Conservation (phyloP, 306 rosid species). For the Prinsepia uniflora region DNA sequence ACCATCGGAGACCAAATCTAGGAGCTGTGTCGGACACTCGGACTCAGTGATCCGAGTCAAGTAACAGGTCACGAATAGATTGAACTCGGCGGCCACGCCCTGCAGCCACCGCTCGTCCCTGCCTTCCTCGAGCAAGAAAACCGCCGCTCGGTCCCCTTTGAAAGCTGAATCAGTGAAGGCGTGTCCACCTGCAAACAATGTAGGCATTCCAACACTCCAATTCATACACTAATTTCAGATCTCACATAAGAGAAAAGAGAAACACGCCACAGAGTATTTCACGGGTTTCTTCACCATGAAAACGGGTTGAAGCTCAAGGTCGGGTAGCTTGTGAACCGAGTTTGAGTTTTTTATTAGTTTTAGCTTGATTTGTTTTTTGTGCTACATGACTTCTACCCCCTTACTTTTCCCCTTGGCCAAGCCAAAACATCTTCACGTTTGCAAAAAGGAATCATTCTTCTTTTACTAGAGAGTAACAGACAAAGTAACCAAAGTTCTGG, state of each 20-base stretch:
- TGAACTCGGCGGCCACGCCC: slow-evolving; percentile 12
- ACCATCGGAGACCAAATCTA: slow-evolving; percentile 21
- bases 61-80: slow-evolving; percentile 4
- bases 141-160: slow-evolving; percentile 22
- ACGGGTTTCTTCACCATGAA: not conserved
- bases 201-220: not conserved
- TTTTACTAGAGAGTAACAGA: too few relatives aligned
- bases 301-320: not conserved
- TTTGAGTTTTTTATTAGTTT: too few relatives aligned
- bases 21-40: not conserved
- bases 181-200: not conserved
- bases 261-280: slow-evolving; percentile 52
- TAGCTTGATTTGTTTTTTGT: too few relatives aligned
- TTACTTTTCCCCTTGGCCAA: too few relatives aligned
- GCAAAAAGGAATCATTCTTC: too few relatives aligned
- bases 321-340: too few relatives aligned
- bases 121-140: slow-evolving; percentile 19
- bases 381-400: too few relatives aligned
- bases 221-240: not conserved
- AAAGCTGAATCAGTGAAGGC: slow-evolving; percentile 19
- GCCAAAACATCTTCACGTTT: too few relatives aligned
- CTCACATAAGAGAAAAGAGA: not conserved
- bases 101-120: slow-evolving; percentile 18
- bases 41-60: not conserved
- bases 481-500: too few relatives aligned